Evolutionary conservation across 225 moss, liverwort and hornwort species (phyloP).

Genomic region (Rhytidiadelphus loreus): DNA sequence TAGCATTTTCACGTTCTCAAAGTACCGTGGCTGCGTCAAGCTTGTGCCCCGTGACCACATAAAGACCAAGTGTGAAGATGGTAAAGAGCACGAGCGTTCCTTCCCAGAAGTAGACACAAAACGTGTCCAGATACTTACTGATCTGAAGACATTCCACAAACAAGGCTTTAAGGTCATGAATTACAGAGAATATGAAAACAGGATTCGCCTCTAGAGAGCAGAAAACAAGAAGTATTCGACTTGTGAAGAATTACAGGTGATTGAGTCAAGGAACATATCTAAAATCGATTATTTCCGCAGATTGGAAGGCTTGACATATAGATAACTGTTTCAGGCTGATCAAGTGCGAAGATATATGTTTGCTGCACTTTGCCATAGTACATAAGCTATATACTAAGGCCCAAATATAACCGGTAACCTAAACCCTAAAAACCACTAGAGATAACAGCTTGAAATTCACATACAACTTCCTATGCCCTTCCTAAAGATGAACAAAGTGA

Average conservation of each 20-base stretch:
- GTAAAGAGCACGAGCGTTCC: slow-evolving; percentile 85
- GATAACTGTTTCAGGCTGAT: slow-evolving; percentile 71
- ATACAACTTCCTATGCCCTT: neutral
- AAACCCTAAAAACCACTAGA: neutral
- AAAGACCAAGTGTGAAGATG: slow-evolving; percentile 85
- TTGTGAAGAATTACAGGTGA: neutral
- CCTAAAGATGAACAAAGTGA: neutral
- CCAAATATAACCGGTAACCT: neutral
- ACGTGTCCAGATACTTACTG: slow-evolving; percentile 81
- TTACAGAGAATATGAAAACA: neutral
- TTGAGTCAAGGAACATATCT: neutral
- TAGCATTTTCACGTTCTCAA: neutral
- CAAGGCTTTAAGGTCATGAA: neutral
- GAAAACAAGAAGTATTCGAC: neutral
- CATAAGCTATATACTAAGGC: neutral
- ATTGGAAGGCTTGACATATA: slow-evolving; percentile 29
- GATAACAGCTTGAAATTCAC: neutral
- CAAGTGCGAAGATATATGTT: no score
- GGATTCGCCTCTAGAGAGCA: neutral
- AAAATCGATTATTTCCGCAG: neutral
- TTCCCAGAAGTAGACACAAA: slow-evolving; percentile 91
- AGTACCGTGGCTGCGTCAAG: slow-evolving; percentile 85
- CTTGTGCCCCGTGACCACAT: slow-evolving; percentile 59
- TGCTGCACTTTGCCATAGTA: neutral
- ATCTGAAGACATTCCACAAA: slow-evolving; percentile 41